Percentiles rank a stretch among this genome's conserved stretches.
phyloP scores from a whole-genome alignment of 2,329 filamentous ascomycete species.

The Fusarium praegraminearum region DNA sequence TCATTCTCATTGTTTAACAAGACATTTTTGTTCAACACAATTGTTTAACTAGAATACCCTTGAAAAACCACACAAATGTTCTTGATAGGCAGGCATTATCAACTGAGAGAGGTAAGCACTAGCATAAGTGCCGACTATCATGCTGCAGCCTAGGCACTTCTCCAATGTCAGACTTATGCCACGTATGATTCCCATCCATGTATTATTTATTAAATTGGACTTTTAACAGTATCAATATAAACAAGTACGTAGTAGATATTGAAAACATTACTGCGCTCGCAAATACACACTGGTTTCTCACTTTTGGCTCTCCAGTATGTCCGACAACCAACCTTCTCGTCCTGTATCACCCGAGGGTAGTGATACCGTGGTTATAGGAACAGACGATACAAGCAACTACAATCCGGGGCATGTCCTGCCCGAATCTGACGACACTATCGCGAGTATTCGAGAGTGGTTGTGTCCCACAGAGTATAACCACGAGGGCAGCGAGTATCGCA shows the following conservation, averaged over 20 bases:
- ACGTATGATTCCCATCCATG: too few relatives aligned
- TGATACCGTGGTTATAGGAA: slow-evolving; percentile 24
- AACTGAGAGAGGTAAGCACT: neutral
- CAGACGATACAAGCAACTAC: slow-evolving; percentile 48
- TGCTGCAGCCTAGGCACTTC: too few relatives aligned
- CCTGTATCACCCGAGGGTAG: slow-evolving; percentile 14
- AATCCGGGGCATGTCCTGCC: slow-evolving; percentile 52
- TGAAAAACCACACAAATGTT: too few relatives aligned
- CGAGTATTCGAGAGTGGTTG: slow-evolving; percentile 37
- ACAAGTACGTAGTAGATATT: too few relatives aligned
- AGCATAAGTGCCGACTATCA: neutral
- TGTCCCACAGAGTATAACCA: slow-evolving; percentile 34
- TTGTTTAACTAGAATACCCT: too few relatives aligned
- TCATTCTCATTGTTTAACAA: neutral
- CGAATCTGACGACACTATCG: slow-evolving; percentile 42
- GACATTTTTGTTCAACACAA: too few relatives aligned
- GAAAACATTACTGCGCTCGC: too few relatives aligned
- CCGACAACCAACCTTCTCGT: neutral
- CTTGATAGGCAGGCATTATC: too few relatives aligned
- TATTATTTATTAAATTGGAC: too few relatives aligned
- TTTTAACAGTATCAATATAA: too few relatives aligned
- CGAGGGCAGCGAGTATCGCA: slow-evolving; percentile 37
- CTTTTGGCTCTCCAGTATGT: neutral
- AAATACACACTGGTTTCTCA: neutral
- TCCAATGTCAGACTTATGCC: too few relatives aligned